Evolutionary conservation across 2,329 filamentous ascomycete species (phyloP), one percentile per base, ranked within the genome.

Genomic region (Xylariaceae sp.): DNA sequence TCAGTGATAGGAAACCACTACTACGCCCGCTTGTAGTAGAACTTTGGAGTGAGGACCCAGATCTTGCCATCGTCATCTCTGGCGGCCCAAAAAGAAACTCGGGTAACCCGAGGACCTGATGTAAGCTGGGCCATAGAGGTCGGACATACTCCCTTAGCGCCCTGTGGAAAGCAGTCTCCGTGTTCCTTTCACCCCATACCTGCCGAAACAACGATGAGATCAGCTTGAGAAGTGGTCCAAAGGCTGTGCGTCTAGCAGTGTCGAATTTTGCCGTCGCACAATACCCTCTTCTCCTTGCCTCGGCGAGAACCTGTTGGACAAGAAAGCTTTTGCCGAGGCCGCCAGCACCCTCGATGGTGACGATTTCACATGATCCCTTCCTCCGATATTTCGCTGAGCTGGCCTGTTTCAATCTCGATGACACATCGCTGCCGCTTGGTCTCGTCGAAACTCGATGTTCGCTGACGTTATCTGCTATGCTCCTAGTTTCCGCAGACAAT

Each of bases 191-290:
- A 1, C 78, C 78, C 68, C 78, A 83, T 3, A 82, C 74, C 54
- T 83, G 79, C 51, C 77, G 77, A 59, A 83, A 82, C 12, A 83
- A 62, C 14, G 76, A 81, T 9, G 78, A 81, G 9, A 83, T 59
- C n/a, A 83, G 60, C 57, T 76, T 81, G 17, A 83, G 67, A 27
- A 83, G 60, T 3, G 79, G 78, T 1, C 77, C 78, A 54, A 81
- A 83, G 3, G 79, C 74, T 7, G 69, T 74, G 50, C 71, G 71
- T 48, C 74, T 68, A 0, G 77, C 73, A 1, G 72, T 74, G 51
- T 83, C 79, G 43, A 83, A 83, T 53, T 83, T 83, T 28, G 78
- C 74, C 21, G 76, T 80, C 5, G 78, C 76, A 51, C 77, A 82
- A 53, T 82, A 83, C 3, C 79, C 79, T 42, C 73, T 70, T 31